Evolutionary conservation across 148 eudicot genomes (phyloP).

Genomic region (Amaranthus palmeri): DNA sequence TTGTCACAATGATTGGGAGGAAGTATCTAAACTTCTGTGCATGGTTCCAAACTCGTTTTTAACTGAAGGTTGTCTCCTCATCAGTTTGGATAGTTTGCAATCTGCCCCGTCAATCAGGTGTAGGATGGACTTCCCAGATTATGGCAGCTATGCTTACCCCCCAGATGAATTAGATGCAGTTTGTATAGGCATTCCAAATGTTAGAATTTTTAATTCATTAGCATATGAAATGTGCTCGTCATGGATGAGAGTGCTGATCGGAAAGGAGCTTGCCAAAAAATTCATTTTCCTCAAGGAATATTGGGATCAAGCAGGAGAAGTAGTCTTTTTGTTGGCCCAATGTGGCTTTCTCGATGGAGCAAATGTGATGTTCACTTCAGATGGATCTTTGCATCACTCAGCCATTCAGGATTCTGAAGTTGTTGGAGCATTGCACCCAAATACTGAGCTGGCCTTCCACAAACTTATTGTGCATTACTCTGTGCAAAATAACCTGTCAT

Average conservation of each 20-base stretch:
- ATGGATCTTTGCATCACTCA: constrained; percentile 38
- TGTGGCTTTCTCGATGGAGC: constrained; percentile 59
- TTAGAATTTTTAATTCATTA: constrained; percentile 50
- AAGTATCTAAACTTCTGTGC: constrained; percentile 64
- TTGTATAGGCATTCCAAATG: constrained; percentile 59
- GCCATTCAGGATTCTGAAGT: constrained; percentile 31
- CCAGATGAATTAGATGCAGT: constrained; percentile 70
- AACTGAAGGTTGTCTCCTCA: constrained; percentile 52
- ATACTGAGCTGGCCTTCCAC: constrained; percentile 59
- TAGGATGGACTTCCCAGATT: constrained; percentile 39
- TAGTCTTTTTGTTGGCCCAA: constrained; percentile 65
- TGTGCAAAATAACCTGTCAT: constrained; percentile 68
- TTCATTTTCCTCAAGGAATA: constrained; percentile 71
- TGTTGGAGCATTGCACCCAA: constrained; percentile 30
- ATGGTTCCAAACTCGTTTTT: constrained; percentile 57
- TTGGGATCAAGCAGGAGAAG: constrained; percentile 68
- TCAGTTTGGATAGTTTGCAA: constrained; percentile 62
- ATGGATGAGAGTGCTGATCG: constrained; percentile 74
- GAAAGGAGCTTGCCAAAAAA: constrained; percentile 66
- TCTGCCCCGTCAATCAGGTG: constrained; percentile 42
- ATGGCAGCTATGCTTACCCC: constrained; percentile 47
- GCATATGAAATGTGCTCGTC: constrained; percentile 52
- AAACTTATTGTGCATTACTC: constrained; percentile 63
- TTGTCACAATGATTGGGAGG: constrained; percentile 80
- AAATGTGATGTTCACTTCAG: constrained; percentile 18